Base-by-base conservation (phyloP, 1,284 basidiomycete species). In the Ganoderma sp. region DNA sequence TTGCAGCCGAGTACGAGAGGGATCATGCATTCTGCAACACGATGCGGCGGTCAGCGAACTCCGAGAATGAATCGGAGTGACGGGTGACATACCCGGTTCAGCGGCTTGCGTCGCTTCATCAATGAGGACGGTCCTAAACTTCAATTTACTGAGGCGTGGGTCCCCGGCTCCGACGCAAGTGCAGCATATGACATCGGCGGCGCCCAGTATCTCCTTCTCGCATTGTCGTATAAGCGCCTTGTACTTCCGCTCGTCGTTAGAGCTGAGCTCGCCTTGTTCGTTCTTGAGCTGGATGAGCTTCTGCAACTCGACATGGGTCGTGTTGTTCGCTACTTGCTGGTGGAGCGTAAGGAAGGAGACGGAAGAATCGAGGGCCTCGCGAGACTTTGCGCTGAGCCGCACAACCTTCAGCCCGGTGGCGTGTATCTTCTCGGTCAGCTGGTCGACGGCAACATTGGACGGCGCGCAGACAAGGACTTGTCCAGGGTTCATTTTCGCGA, bases 91-190 rank as follows among this genome's bases (percentile, higher is more conserved):
- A 95, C 96, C 95, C 65, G 97, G 97, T 80, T 99, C 97, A 66
- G 97, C 96, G 60, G 98, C 96, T 80, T 99, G 98, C 0, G 98
- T 99, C 7, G 98, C 98, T 78, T 99, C 98, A 78, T 99, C 98
- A 74, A 99, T 98, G 73, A 99, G 86, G 10, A 99, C 98, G 0
- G 98, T 99, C 79, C 96, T 91, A 81, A 99, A 99, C 84, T 99
- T 99, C 83, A 98, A 86, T 83, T 98, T 98, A 81, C 90, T 91
- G 79, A 99, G 83, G 73, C 98, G 89, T 4, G 97, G 96, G 80
- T 99, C 98, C 37, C 97, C 98, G 58, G 96, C 94, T 70, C 98
- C 98, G 54, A 99, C 98, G 82, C 98, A 99, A 61, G 98, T 99
- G 76, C 94, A 96, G 79, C 98, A 99, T 74, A 99, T 99, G 61